Conservation (phyloP, 2,329 filamentous ascomycete genomes). For the Dactylellina parvicollis region DNA sequence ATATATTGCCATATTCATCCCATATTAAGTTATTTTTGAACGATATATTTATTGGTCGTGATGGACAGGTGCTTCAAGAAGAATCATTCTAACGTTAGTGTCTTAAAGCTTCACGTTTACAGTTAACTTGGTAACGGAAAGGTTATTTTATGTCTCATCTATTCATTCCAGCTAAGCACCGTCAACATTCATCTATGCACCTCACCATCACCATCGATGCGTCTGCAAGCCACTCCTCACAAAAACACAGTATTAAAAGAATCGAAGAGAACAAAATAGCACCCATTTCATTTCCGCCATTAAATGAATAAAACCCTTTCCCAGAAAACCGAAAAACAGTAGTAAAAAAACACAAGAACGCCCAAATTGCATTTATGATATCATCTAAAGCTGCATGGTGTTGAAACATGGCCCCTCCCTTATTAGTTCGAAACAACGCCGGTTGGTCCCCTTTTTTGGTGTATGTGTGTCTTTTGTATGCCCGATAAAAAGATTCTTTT, state of each 20-base stretch:
- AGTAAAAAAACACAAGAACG: slow-evolving; percentile 37
- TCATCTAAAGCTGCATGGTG: slow-evolving; percentile 55
- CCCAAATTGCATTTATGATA: slow-evolving; percentile 55
- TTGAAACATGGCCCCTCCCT: slow-evolving; percentile 55
- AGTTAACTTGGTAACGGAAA: too few relatives aligned
- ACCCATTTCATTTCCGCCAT: slow-evolving; percentile 43
- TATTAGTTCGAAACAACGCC: slow-evolving; percentile 54
- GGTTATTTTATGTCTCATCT: too few relatives aligned
- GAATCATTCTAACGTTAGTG: too few relatives aligned
- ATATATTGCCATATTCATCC: too few relatives aligned
- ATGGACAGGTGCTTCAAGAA: too few relatives aligned
- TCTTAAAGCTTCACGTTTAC: too few relatives aligned
- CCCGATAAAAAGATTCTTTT: slow-evolving; percentile 33
- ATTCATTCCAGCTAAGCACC: not conserved
- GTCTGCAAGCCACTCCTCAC: not conserved
- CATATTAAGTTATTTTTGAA: too few relatives aligned
- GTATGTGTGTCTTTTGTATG: slow-evolving; percentile 37
- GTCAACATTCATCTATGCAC: not conserved
- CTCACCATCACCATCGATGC: not conserved
- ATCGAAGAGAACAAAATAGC: slow-evolving; percentile 29
- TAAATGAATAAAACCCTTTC: slow-evolving; percentile 8
- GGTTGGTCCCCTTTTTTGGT: slow-evolving; percentile 37
- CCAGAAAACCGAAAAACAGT: slow-evolving; percentile 10
- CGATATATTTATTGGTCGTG: too few relatives aligned
- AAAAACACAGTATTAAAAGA: slow-evolving; percentile 32